Percentiles rank a stretch among this genome's conserved stretches.
These are phyloP conservation scores for Rhododendron griersonianum DNA, from an alignment of 148 eudicot species.

Conservation along the genomic window DNA sequence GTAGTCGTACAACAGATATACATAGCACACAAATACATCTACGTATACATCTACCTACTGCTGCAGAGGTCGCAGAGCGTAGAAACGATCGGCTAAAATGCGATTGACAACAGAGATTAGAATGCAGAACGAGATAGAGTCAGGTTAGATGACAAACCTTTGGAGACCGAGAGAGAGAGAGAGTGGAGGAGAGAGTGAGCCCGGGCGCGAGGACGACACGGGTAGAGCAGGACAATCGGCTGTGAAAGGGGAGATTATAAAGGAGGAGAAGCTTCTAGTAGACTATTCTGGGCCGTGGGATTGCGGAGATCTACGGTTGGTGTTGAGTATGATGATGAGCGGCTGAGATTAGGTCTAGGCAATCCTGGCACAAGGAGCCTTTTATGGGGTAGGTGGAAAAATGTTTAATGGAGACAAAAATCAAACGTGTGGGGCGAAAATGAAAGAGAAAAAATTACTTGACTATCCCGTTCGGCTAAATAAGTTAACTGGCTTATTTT, in stretches of 20 bases:
- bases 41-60: background rate
- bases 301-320: slow-evolving; percentile 1
- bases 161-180: background rate
- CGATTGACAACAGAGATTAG: background rate
- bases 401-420: background rate
- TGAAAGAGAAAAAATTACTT: background rate
- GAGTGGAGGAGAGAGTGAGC: background rate
- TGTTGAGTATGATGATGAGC: background rate
- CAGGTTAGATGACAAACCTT: background rate
- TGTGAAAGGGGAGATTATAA: background rate
- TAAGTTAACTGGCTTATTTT: too few relatives aligned
- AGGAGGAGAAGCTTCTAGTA: slow-evolving; percentile 32
- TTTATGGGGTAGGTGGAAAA: slow-evolving; percentile 10
- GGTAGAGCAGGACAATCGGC: slow-evolving; percentile 15
- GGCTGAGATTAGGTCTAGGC: slow-evolving; percentile 16
- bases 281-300: slow-evolving; percentile 22
- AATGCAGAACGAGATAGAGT: background rate
- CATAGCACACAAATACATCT: background rate
- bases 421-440: background rate
- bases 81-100: background rate
- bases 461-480: too few relatives aligned
- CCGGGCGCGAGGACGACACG: slow-evolving; percentile 18
- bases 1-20: background rate
- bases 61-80: background rate
- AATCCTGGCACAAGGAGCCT: background rate